Base-by-base conservation (phyloP, 495 filamentous ascomycete genomes). In the Daldinia bambusicola region DNA sequence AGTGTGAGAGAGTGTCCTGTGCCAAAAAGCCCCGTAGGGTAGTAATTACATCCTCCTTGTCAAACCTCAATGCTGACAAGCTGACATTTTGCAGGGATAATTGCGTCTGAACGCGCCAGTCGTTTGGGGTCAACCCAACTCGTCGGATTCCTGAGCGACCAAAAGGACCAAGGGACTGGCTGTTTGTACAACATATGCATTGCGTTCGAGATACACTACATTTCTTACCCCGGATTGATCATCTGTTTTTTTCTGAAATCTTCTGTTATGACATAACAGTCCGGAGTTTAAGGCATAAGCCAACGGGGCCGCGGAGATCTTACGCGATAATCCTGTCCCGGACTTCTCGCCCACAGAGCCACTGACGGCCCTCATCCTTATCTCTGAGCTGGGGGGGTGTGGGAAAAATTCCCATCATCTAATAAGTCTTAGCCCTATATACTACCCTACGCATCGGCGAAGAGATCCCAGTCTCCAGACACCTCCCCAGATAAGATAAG, bases 331-430 rank as follows among this genome's bases (percentile, higher is more conserved):
- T 40, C 50, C 6, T 4, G 9, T 53, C 16, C 7, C 26, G 32
- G n/a, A 45, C 61, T 4, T 10, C 34, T 36, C 26, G 1, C 3
- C 26, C 40, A 14, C 65, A 56, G 61, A 12, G 26, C 69, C 63
- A 72, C 66, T 75, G 61, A 75, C 57, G 59, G 43, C 60, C 16
- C 51, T 34, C 10, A 36, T 69, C 57, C 72, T 75, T 75, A 75
- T 75, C 72, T 75, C 62, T 66, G 57, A 57, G 60, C 36, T 45
- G 26, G 26, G 26, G 26, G 26, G 26, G 26, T n/a, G 26, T 10
- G 18, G 64, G 36, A 13, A 14, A 37, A 59, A 53, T 60, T 1
- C 26, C 26, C 63, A 13, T 50, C 26, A 5, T 63, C 55, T 52
- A 60, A 50, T 36, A 55, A 64, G 50, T 32, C 56, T 61, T 68